Base-by-base conservation (phyloP, 179 eudicot species). In the Gypsophila paniculata region DNA sequence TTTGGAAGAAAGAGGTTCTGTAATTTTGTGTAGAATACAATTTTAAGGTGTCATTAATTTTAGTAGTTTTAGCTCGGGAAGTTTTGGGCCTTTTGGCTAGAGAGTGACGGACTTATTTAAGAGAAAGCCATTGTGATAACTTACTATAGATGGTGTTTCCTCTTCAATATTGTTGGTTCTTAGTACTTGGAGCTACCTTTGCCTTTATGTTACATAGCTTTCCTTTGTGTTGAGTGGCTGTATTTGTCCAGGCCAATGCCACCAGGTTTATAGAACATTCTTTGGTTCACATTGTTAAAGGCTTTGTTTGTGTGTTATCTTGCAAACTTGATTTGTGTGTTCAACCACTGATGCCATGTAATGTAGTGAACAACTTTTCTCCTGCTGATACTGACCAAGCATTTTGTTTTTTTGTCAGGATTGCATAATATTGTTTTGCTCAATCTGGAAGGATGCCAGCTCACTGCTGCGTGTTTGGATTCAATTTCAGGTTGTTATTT, bases 401-500 rank as follows among this genome's bases (percentile, higher is more conserved):
- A 65, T 53, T 55, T 21, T 77, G n/a, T 64, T 57, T 68, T 53
- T 11, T 74, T 15, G 74, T 71, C 77, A 84, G 87, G 80, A 66
- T 75, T 84, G 78, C 76, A 72, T 46, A 82, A 77, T 74, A 85
- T 84, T 68, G 15, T 75, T 63, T 82, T 84, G 75, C 79, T 84
- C 71, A 82, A 84, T 67, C 74, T 84, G 54, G 84, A 84, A 76
- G 87, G 85, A 17, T 84, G 87, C 80, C 82, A 75, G 73, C 80
- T 84, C 32, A 79, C 80, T 58, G 71, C 80, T 70, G 80, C 84
- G 34, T 84, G 87, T 69, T 75, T 82, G 82, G 82, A 82, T 58
- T 79, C 85, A 26, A 75, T 84, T 65, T 85, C 97, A 86, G 98
- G 98, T 89, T 59, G 9, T 42, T 21, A 42, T 4, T 18, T 14